A percentile compares a stretch with the other conserved stretches of the same genome.
Evolutionary conservation across 2,329 filamentous ascomycete genomes (phyloP).

Genomic region (Dactylonectria estremocensis): DNA sequence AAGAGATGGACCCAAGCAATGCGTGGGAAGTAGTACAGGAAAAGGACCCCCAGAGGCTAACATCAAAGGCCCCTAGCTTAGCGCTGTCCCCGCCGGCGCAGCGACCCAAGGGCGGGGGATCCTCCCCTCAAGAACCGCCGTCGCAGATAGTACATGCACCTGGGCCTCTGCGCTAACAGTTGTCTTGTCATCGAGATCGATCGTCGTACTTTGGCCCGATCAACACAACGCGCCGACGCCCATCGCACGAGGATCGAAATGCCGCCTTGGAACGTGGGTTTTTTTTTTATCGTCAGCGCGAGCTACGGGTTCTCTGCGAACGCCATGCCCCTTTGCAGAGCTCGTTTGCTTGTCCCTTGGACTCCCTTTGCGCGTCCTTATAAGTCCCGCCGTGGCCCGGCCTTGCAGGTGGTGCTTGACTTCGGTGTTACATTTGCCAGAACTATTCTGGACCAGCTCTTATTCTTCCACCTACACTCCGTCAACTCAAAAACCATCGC

Average conservation of each 20-base stretch:
- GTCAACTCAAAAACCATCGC: too few species aligned
- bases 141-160: conserved; percentile 42
- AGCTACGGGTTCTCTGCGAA: background rate
- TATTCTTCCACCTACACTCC: too few species aligned
- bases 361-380: background rate
- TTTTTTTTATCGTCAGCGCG: background rate
- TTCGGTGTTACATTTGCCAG: too few species aligned
- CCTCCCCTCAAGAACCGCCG: conserved; percentile 25
- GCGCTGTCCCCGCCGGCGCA: background rate
- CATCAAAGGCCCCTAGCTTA: background rate
- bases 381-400: background rate
- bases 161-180: conserved; percentile 42
- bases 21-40: too few species aligned
- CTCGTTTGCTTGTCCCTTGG: background rate
- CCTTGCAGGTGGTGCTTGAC: too few species aligned
- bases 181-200: conserved; percentile 50
- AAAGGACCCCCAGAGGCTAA: too few species aligned
- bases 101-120: conserved; percentile 29
- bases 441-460: too few species aligned
- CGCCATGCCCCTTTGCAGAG: background rate
- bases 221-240: conserved; percentile 31
- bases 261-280: conserved; percentile 24
- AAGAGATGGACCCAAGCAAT: conserved; percentile 10
- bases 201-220: conserved; percentile 48
- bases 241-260: conserved; percentile 45